Evolutionary conservation across 148 eudicot species (phyloP).

Genomic region (Chenopodium formosanum): DNA sequence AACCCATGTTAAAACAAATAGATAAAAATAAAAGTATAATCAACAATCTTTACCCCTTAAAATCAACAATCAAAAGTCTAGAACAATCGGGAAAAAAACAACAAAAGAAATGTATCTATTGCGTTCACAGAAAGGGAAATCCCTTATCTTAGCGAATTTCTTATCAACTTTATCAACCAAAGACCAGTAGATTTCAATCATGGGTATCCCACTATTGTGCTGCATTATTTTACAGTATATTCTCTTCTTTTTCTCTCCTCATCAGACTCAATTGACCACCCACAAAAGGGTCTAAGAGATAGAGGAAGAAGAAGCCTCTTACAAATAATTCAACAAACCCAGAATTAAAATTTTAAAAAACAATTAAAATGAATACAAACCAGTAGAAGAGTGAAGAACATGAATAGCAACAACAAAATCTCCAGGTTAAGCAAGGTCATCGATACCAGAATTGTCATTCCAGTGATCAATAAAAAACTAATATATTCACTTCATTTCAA

Average conservation of each 20-base stretch:
- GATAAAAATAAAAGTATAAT: neutral
- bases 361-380: no score
- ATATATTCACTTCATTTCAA: no score
- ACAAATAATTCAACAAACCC: no score
- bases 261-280: neutral
- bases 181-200: slow-evolving; percentile 70
- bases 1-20: neutral
- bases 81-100: neutral
- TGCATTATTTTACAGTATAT: slow-evolving; percentile 31
- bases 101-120: slow-evolving; percentile 41
- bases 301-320: neutral
- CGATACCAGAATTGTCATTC: no score
- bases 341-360: no score
- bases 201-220: slow-evolving; percentile 48
- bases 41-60: neutral
- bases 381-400: no score
- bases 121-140: slow-evolving; percentile 75
- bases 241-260: slow-evolving; percentile 6
- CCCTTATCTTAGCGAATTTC: slow-evolving; percentile 82
- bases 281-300: neutral
- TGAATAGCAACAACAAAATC: no score
- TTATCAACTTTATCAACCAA: slow-evolving; percentile 81
- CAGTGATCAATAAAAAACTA: no score
- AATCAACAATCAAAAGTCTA: no score
- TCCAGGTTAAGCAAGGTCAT: no score